phyloP scores from a whole-genome alignment of 2,329 filamentous ascomycete genomes.

The Cladosporium sp. region DNA sequence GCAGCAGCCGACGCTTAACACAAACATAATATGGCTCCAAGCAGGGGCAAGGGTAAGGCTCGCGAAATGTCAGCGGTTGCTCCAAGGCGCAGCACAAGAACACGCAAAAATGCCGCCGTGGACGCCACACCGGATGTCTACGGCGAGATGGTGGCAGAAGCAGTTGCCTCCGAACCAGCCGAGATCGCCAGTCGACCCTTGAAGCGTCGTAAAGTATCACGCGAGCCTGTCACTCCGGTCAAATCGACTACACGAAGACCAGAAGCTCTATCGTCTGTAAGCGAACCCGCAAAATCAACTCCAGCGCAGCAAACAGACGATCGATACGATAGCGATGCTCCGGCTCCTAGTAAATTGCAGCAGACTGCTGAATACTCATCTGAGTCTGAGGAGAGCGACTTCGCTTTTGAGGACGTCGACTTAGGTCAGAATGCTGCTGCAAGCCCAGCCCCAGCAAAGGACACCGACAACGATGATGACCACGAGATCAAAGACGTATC shows the following conservation, averaged over 20 bases:
- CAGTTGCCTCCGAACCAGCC: constrained; percentile 20
- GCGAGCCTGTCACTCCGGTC: constrained; percentile 1
- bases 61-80: constrained; percentile 12
- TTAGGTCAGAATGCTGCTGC: constrained; percentile 38
- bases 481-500: constrained; percentile 41
- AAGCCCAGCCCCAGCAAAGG: constrained; percentile 16
- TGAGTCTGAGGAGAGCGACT: constrained; percentile 56
- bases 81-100: constrained; percentile 21
- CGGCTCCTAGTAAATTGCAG: constrained; percentile 1
- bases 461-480: constrained; percentile 20
- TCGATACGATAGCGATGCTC: background rate
- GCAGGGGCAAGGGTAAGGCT: constrained; percentile 31
- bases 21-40: constrained; percentile 30
- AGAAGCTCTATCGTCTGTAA: background rate
- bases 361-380: constrained; percentile 35
- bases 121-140: constrained; percentile 28
- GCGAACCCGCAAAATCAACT: background rate
- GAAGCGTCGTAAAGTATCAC: constrained; percentile 29
- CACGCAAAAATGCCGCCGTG: constrained; percentile 9
- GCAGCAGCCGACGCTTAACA: background rate
- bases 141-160: constrained; percentile 33
- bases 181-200: constrained; percentile 26
- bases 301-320: background rate
- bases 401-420: constrained; percentile 65
- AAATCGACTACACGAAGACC: background rate